Conservation (phyloP, 176 grass and related monocot species). For the Zizania latifolia region DNA sequence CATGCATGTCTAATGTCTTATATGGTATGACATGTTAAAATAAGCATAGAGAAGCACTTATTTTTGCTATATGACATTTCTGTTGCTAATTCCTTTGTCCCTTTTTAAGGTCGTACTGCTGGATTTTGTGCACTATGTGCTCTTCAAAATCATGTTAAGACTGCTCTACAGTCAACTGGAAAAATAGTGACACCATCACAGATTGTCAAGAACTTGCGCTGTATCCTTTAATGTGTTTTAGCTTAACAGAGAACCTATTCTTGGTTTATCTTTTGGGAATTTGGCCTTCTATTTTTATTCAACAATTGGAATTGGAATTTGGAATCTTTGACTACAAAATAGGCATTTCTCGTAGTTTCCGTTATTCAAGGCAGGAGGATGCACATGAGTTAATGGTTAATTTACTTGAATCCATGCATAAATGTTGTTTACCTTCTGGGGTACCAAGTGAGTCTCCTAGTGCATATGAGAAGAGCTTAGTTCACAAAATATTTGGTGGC, state of each 20-base stretch:
- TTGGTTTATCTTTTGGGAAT: not conserved
- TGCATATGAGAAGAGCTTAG: slow-evolving; percentile 96
- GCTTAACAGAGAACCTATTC: not conserved
- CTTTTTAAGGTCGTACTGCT: slow-evolving; percentile 61
- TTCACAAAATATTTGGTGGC: slow-evolving; percentile 97
- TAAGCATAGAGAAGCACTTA: not conserved
- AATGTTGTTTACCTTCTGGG: slow-evolving; percentile 91
- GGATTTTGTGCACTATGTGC: slow-evolving; percentile 98
- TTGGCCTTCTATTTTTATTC: not conserved
- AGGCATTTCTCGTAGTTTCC: slow-evolving; percentile 93
- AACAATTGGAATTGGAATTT: not conserved
- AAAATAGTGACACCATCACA: slow-evolving; percentile 81
- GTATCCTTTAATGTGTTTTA: slow-evolving; percentile 55
- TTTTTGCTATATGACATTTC: not conserved
- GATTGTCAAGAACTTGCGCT: slow-evolving; percentile 81
- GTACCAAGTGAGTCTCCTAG: slow-evolving; percentile 70
- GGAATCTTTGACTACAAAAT: slow-evolving; percentile 40
- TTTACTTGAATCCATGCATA: slow-evolving; percentile 96
- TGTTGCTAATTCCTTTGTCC: slow-evolving; percentile 16
- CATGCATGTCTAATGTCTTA: not conserved
- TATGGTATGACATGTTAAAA: not conserved
- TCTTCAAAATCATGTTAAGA: slow-evolving; percentile 91
- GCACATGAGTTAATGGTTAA: slow-evolving; percentile 99
- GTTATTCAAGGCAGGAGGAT: slow-evolving; percentile 92
- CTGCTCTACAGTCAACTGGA: slow-evolving; percentile 73